A percentile compares a stretch with the other conserved stretches of the same genome.
Evolutionary conservation across 331 rosid genomes (phyloP).

Genomic region (Prunus yedoensis): DNA sequence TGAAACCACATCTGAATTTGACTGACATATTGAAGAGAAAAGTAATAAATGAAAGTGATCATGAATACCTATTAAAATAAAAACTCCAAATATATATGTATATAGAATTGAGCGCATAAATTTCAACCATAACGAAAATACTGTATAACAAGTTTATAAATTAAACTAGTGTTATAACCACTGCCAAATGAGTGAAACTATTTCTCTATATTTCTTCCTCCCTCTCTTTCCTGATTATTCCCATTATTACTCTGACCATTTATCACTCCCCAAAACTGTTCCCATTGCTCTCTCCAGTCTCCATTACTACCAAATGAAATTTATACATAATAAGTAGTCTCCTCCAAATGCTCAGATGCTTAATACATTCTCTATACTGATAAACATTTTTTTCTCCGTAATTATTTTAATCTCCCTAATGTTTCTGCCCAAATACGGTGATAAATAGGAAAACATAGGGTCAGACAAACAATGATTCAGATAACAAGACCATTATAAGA

Average conservation of each 20-base stretch:
- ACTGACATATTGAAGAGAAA: slow-evolving; percentile 52
- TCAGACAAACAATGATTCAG: background rate
- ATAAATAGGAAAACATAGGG: background rate
- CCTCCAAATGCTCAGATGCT: background rate
- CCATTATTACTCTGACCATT: background rate
- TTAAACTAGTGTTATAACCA: background rate
- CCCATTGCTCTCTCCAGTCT: background rate
- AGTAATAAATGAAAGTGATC: slow-evolving; percentile 3
- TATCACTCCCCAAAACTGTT: background rate
- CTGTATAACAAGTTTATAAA: background rate
- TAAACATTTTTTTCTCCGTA: background rate
- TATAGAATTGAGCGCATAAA: background rate
- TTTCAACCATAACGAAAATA: background rate
- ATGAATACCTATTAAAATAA: background rate
- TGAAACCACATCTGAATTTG: slow-evolving; percentile 71
- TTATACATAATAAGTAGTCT: background rate
- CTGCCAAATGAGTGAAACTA: background rate
- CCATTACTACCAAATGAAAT: background rate
- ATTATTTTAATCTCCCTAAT: background rate
- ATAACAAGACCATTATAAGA: background rate
- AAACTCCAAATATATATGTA: background rate
- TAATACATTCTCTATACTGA: background rate
- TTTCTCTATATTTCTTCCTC: background rate
- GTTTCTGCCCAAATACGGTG: background rate
- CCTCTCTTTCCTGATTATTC: background rate